Percentiles rank a stretch among this genome's conserved stretches.
Conservation (phyloP, 2,329 filamentous ascomycete species). For the Colletotrichum sp. region DNA sequence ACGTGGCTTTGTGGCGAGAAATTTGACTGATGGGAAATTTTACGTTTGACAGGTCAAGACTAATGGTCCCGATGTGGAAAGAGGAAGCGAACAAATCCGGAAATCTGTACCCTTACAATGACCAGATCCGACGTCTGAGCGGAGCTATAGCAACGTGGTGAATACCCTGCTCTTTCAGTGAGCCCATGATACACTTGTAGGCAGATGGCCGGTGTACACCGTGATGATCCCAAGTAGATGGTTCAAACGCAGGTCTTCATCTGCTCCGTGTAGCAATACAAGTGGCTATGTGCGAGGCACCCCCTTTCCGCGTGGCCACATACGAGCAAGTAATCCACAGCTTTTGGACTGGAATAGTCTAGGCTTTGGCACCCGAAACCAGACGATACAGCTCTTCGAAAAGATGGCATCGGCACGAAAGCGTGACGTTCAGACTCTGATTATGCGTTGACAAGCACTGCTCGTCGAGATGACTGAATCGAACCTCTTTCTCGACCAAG, state of each 20-base stretch:
- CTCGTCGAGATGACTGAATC: neutral
- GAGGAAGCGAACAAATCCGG: constrained; percentile 45
- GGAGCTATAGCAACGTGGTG: constrained; percentile 26
- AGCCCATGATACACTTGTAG: neutral
- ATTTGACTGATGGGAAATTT: neutral
- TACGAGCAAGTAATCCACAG: neutral
- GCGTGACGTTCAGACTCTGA: neutral
- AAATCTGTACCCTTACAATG: constrained; percentile 24
- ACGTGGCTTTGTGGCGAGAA: constrained; percentile 6
- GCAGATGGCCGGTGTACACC: constrained; percentile 10
- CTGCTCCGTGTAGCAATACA: neutral
- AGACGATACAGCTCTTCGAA: neutral
- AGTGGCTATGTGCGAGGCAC: neutral
- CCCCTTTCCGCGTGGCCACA: neutral
- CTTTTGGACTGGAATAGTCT: neutral
- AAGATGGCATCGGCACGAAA: neutral
- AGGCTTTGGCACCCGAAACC: neutral
- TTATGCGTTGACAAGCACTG: neutral
- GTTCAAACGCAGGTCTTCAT: constrained; percentile 6
- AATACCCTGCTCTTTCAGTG: neutral
- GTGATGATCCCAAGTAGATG: constrained; percentile 20
- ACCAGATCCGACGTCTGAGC: constrained; percentile 28
- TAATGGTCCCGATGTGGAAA: constrained; percentile 38
- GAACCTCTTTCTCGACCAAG: neutral
- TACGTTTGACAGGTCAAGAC: constrained; percentile 5